Conservation (phyloP, 148 eudicot genomes). For the Drosera capensis region DNA sequence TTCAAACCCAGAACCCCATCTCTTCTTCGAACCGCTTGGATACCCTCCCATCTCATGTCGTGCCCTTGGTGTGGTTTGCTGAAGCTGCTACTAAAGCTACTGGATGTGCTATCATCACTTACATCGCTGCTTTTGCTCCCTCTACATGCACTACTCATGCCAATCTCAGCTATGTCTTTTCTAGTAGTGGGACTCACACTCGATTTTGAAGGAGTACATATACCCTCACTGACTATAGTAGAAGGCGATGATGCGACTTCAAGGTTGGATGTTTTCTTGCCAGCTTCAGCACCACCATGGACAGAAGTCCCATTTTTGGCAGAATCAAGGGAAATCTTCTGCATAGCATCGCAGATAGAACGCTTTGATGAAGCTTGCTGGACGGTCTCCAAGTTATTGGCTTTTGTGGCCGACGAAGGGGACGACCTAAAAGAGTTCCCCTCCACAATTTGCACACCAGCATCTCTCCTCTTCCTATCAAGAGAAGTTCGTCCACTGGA, state of each 20-base stretch:
- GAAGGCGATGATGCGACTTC: conserved; percentile 22
- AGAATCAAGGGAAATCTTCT: no score
- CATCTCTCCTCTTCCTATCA: no score
- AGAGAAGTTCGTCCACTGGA: no score
- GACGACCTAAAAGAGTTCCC: no score
- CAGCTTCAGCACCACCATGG: conserved; percentile 21
- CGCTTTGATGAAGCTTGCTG: no score
- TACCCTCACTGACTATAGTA: conserved; percentile 50
- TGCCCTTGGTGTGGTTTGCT: conserved; percentile 84
- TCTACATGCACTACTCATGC: conserved; percentile 59
- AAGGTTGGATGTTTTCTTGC: conserved; percentile 28
- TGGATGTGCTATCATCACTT: conserved; percentile 75
- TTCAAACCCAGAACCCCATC: conserved; percentile 65
- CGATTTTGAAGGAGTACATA: conserved; percentile 38
- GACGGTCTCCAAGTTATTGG: no score
- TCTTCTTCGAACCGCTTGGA: conserved; percentile 61
- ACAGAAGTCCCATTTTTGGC: no score
- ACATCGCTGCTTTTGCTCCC: conserved; percentile 73
- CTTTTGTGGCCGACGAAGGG: no score
- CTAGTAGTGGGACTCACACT: conserved; percentile 64
- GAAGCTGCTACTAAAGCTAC: conserved; percentile 70
- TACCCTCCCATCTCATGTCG: conserved; percentile 87
- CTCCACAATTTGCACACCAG: no score
- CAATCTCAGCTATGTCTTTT: conserved; percentile 60
- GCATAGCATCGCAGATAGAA: no score